phyloP scores from a whole-genome alignment of 129 eudicot species.

The Rutidosis leptorrhynchoides region DNA sequence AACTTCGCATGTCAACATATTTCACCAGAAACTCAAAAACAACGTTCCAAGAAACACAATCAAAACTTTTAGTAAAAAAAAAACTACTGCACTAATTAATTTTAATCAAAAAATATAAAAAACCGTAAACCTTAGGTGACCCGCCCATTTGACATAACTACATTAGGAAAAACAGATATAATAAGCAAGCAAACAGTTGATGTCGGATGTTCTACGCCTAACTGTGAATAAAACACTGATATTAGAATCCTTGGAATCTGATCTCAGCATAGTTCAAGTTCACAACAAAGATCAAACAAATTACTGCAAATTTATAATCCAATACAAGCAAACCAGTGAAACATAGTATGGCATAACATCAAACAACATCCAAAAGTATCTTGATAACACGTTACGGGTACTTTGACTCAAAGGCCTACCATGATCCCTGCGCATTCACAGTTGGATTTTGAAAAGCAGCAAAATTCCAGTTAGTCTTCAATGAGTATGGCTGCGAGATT shows the following conservation, averaged over 20 bases:
- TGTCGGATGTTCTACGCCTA: neutral
- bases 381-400: conserved; percentile 8
- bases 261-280: neutral
- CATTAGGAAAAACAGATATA: neutral
- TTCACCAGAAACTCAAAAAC: neutral
- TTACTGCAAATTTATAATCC: neutral
- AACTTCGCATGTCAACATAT: neutral
- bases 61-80: neutral
- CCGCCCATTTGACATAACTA: neutral
- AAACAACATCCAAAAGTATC: neutral
- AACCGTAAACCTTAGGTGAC: no score
- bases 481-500: conserved; percentile 36
- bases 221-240: neutral
- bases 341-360: conserved; percentile 12
- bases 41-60: neutral
- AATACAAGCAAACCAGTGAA: neutral
- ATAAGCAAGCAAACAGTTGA: neutral
- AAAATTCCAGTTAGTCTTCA: conserved; percentile 39
- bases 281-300: neutral
- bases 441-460: conserved; percentile 39
- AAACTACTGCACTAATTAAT: neutral
- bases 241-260: neutral
- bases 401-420: conserved; percentile 12
- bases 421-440: conserved; percentile 36
- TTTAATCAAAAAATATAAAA: no score